Evolutionary conservation across 2,329 filamentous ascomycete genomes (phyloP), one percentile per base, ranked within the genome.

Genomic region (Diplodia corticola): DNA sequence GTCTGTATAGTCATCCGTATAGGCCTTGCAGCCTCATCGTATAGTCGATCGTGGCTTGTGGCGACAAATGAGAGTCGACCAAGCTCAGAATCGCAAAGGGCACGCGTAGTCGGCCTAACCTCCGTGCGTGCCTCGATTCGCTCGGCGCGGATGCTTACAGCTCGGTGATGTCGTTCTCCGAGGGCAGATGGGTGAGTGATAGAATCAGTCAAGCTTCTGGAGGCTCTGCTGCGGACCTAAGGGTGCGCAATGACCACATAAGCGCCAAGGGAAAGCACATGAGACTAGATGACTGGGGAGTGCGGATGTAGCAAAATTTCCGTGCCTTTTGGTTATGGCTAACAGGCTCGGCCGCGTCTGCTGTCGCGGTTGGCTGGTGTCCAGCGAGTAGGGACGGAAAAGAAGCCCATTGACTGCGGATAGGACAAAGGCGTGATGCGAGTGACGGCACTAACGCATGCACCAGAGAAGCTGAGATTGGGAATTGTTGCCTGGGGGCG

Each of bases 281-380:
- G 22, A 44, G 24, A 12, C 24, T 12, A 12, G 33, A 44, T 57
- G 35, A 26, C 35, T 44, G 35, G 30, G 28, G 55, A 24, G 30
- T 59, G 57, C 57, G 26, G 57, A 28, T 61, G 57, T 61, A 61
- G 49, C 57, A 35, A 33, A 12, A n/a, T 61, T 40, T n/a, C 15
- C 9, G 37, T 49, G 40, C 57, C 26, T 49, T 28, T 33, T 26
- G 44, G 28, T 4, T 24, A 60, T 60, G 24, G 15, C 24, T 6
- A 4, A 60, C 37, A 30, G 17, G 22, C 55, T 22, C 40, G 17
- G 40, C 40, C 37, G 40, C 48, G 44, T 46, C 12, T 35, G 28
- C 20, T 24, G 40, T 10, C n/a, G 20, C 22, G 28, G n/a, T 49
- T 61, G 44, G 57, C 4, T 15, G 26, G 5, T 20, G 44, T 37